These are phyloP conservation scores for Neurospora sp. DNA, from an alignment of 495 filamentous ascomycete genomes.

Conservation along the genomic window DNA sequence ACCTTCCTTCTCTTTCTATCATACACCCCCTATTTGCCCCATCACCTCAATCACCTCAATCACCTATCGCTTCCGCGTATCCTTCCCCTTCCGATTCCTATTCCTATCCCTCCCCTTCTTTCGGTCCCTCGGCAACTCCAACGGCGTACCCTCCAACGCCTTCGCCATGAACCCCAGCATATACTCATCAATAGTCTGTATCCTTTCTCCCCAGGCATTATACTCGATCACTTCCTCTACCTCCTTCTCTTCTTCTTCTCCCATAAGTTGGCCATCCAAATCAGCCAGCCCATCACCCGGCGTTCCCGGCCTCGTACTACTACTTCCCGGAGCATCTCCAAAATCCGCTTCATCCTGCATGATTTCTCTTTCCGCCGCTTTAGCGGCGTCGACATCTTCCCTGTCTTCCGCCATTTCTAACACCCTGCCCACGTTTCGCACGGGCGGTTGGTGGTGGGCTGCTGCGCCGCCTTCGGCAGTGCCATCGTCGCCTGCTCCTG, in stretches of 20 bases:
- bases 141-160: slow-evolving; percentile 65
- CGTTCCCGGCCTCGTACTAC: slow-evolving; percentile 25
- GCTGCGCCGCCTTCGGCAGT: slow-evolving; percentile 25
- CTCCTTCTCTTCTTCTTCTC: slow-evolving; percentile 5
- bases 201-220: slow-evolving; percentile 43
- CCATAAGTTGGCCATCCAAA: background rate
- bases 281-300: slow-evolving; percentile 28
- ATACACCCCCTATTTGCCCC: background rate
- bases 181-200: slow-evolving; percentile 69
- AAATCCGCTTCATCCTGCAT: slow-evolving; percentile 88
- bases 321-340: slow-evolving; percentile 20
- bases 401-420: slow-evolving; percentile 85
- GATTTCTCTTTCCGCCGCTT: slow-evolving; percentile 79
- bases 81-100: slow-evolving; percentile 8
- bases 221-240: slow-evolving; percentile 34
- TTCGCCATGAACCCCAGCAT: slow-evolving; percentile 69
- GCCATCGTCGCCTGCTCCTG: background rate
- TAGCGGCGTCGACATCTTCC: slow-evolving; percentile 83
- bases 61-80: slow-evolving; percentile 9
- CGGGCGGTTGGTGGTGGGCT: too few relatives aligned
- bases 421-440: slow-evolving; percentile 42
- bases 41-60: background rate
- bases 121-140: slow-evolving; percentile 69
- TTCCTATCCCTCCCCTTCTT: slow-evolving; percentile 66
- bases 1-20: background rate